Evolutionary conservation across 2,329 filamentous ascomycete species (phyloP), one percentile per base, ranked within the genome.

Genomic region (Madurella fahalii): DNA sequence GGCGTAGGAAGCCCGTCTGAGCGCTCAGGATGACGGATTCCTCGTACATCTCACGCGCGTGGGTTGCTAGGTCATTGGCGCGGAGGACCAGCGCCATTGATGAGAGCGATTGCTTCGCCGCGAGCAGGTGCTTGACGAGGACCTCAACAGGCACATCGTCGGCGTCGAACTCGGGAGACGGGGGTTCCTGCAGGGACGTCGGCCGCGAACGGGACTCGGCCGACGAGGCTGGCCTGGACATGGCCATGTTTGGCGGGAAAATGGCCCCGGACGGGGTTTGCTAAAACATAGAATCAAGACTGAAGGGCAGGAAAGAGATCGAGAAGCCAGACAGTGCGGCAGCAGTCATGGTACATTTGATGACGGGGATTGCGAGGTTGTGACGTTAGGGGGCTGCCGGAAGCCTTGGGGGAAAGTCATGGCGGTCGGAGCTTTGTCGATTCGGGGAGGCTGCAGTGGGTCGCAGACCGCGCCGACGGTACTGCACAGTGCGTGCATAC

Each of bases 81-180:
- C 89, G 88, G 68, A 89, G 86, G 49, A 96, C 90, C 57, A 89
- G 85, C 41, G 79, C 83, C 69, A 95, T 91, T 11, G 90, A 90
- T 15, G 88, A 89, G 4, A 97, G 80, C 1, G 92, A 92, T 43
- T 90, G 84, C 69, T 96, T 96, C 9, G 93, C 89, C 31, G 87
- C 86, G 40, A 96, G 83, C 37, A 96, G 86, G 72, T 95, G 85
- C 50, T 84, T 82, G 53, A 96, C 89, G 42, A 97, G 83, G 20
- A 83, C 84, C 63, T 95, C 90, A 65, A 95, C 81, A 20, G 80
- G 70, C 4, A 78, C 69, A 30, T 71, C 63, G 42, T 70, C 70
- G 32, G 74, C 72, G 31, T 70, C 65, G 47, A 69, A 69, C 47
- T 71, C 65, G 54, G 63, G 64, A 5, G 60, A 59, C 11, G 16